Evolutionary conservation across 139 green algal species (phyloP).

Genomic region (Trebouxia sp.): DNA sequence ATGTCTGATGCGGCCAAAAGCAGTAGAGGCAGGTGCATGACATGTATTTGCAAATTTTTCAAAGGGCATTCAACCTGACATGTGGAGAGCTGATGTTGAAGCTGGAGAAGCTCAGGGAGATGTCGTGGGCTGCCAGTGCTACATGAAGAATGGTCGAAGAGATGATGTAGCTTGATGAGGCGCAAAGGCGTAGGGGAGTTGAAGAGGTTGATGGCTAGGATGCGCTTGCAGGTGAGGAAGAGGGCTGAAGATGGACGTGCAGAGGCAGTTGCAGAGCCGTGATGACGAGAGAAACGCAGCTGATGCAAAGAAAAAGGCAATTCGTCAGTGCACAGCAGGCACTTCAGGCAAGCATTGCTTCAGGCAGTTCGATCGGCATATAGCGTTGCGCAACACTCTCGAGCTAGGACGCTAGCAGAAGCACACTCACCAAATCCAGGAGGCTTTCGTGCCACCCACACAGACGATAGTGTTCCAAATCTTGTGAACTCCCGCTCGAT

Average conservation of each 20-base stretch:
- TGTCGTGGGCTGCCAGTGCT: background rate
- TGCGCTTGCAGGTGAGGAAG: conserved; percentile 4
- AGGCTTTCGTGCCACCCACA: conserved; percentile 60
- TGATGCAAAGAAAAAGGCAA: background rate
- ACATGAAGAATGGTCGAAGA: background rate
- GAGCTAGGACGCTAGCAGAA: background rate
- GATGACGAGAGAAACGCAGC: background rate
- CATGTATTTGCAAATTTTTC: background rate
- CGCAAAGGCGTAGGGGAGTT: background rate
- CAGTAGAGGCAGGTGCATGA: background rate
- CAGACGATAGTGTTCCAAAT: conserved; percentile 43
- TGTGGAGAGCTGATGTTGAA: background rate
- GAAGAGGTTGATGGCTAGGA: conserved; percentile 9
- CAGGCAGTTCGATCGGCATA: background rate
- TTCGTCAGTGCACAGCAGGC: background rate
- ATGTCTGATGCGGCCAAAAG: background rate
- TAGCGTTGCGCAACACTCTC: background rate
- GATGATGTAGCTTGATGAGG: conserved; percentile 11
- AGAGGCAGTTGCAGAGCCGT: background rate
- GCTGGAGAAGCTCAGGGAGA: background rate
- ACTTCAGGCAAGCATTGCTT: background rate
- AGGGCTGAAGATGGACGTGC: background rate
- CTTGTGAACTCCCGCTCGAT: conserved; percentile 47
- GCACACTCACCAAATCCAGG: conserved; percentile 58
- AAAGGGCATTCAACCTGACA: background rate